Conservation (phyloP, 179 eudicot species). For the Beta macrorhiza region DNA sequence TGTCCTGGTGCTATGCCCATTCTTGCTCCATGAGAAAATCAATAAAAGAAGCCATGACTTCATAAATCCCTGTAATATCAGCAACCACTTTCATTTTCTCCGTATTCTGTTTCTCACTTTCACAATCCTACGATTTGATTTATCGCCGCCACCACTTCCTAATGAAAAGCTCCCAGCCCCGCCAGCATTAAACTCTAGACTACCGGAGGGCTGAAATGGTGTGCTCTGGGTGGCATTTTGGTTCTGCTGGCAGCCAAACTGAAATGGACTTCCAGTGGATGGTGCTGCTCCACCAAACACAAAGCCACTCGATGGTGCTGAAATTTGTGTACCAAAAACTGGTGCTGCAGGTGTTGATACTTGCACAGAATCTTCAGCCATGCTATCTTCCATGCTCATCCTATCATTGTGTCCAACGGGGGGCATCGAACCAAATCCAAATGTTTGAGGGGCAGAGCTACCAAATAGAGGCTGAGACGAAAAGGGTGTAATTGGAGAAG, state of each 20-base stretch:
- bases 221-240: constrained; percentile 44
- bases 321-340: constrained; percentile 36
- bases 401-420: constrained; percentile 45
- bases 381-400: constrained; percentile 71
- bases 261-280: constrained; percentile 42
- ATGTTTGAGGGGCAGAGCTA: constrained; percentile 29
- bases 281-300: constrained; percentile 46
- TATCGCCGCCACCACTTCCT: constrained; percentile 62
- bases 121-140: constrained; percentile 53
- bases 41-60: background rate
- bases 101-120: constrained; percentile 35
- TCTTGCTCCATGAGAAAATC: constrained; percentile 14
- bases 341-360: constrained; percentile 33
- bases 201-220: constrained; percentile 61
- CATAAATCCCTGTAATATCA: background rate
- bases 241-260: constrained; percentile 60
- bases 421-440: constrained; percentile 31
- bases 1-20: constrained; percentile 1
- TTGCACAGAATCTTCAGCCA: constrained; percentile 74
- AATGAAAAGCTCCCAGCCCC: constrained; percentile 65
- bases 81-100: constrained; percentile 34
- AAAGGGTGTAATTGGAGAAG: constrained; percentile 24
- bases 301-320: constrained; percentile 43
- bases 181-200: constrained; percentile 56
- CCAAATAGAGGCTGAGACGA: constrained; percentile 46